Evolutionary conservation across 1,139 yeast species (phyloP), one percentile per base, ranked within the genome.

Genomic region (Diutina pseudorugosa): DNA sequence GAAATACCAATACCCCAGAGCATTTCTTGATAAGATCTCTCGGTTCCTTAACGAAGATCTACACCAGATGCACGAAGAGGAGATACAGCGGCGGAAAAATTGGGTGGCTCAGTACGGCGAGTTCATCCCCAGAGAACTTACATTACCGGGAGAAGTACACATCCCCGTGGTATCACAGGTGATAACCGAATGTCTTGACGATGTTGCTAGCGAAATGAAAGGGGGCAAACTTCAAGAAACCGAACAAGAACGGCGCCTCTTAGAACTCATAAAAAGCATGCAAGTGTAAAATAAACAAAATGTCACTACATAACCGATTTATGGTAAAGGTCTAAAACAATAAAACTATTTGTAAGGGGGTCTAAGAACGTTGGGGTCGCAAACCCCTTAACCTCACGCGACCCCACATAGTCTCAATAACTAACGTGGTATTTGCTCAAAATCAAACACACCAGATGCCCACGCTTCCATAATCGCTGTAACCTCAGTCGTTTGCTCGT

Each of bases 61-160:
- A 45, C 60, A 62, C 48, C 60, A 59, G 48, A 57, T 73, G 45
- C 76, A 73, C 56, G 60, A 62, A 30, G 67, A 67, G 47, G 79
- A 74, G 57, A 57, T 60, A 7, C 67, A 65, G 41, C 60, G 76
- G 55, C 60, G 79, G 43, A 62, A 59, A 43, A 59, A 59, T 23
- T 74, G 79, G 79, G 60, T 72, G 30, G 59, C 61, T 3, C 66
- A 68, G 51, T 72, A 70, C 55, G 78, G 77, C 4, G 71, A 67
- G 50, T 73, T 69, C 54, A 72, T 73, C 9, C 79, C 79, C 3
- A 66, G 65, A 51, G 74, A 71, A 54, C 71, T 73, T 55, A 61
- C 58, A 47, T 60, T 74, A 5, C 77, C 77, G 0, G 77, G 76
- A 0, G 76, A 70, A 45, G 49, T 45, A 9, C 49, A 45, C 40